Evolutionary conservation across 495 filamentous ascomycete genomes (phyloP).

Genomic region (Mycothermus thermophilus): DNA sequence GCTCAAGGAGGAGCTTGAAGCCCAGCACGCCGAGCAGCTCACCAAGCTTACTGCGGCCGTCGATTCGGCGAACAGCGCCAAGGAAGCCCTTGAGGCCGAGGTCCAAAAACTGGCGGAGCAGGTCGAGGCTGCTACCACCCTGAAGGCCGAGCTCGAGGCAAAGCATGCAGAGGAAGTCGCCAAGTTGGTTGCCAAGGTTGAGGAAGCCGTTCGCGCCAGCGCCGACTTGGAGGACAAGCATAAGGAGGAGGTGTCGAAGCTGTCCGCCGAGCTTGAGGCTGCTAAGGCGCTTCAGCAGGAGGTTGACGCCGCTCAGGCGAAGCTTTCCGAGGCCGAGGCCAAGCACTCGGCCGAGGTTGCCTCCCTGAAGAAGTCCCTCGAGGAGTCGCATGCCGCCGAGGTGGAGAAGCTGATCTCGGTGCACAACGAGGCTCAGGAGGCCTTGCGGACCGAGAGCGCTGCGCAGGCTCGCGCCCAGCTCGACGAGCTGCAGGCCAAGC

Average conservation of each 20-base stretch:
- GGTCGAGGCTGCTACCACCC: conserved; percentile 19
- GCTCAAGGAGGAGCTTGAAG: conserved; percentile 16
- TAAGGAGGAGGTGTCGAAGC: conserved; percentile 17
- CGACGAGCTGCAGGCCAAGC: conserved; percentile 27
- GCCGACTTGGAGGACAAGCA: conserved; percentile 18
- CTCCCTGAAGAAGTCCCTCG: conserved; percentile 28
- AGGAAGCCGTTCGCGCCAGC: conserved; percentile 14
- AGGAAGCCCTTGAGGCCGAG: conserved; percentile 21
- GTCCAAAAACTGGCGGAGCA: conserved; percentile 20
- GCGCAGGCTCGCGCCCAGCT: conserved; percentile 20
- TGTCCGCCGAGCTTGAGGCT: conserved; percentile 26
- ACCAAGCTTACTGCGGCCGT: conserved; percentile 12
- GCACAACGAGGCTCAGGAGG: conserved; percentile 31
- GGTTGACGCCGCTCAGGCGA: conserved; percentile 23
- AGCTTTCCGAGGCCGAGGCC: conserved; percentile 27
- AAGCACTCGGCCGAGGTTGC: conserved; percentile 26
- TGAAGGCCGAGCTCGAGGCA: conserved; percentile 14
- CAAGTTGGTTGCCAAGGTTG: conserved; percentile 13
- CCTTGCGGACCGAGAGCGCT: conserved; percentile 21
- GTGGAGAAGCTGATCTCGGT: conserved; percentile 33
- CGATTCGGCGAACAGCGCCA: conserved; percentile 13
- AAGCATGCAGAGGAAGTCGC: conserved; percentile 19
- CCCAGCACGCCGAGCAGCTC: conserved; percentile 19
- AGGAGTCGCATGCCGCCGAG: conserved; percentile 32
- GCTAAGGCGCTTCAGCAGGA: conserved; percentile 20